A percentile compares a stretch with the other conserved stretches of the same genome.
These are phyloP conservation scores for Saccharomyces cerevisiae DNA, from an alignment of 805 yeast species.

Conservation along the genomic window DNA sequence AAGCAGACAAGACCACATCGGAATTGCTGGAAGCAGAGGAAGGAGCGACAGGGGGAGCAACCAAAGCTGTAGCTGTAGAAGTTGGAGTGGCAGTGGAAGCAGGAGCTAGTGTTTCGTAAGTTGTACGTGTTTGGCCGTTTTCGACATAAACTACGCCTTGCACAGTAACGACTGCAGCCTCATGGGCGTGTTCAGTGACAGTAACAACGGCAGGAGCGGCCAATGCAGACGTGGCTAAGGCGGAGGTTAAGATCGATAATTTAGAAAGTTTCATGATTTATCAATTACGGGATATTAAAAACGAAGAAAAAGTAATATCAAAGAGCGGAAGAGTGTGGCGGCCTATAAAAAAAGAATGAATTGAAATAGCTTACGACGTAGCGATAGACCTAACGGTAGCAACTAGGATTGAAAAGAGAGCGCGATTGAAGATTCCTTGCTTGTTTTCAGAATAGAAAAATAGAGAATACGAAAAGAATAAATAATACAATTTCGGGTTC, in stretches of 20 bases:
- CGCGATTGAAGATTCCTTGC: background rate
- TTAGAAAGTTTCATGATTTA: conserved; percentile 10
- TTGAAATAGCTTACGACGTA: background rate
- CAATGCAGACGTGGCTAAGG: conserved; percentile 2
- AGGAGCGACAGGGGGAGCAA: conserved; percentile 37
- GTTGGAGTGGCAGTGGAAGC: conserved; percentile 6
- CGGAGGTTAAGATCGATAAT: conserved; percentile 10
- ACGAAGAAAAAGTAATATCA: background rate
- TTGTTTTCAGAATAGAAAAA: background rate
- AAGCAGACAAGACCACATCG: conserved; percentile 56
- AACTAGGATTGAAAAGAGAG: background rate
- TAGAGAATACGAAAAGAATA: background rate
- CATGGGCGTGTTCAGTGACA: conserved; percentile 18
- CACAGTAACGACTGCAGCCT: conserved; percentile 18
- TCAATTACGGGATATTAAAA: background rate
- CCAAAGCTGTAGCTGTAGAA: conserved; percentile 1
- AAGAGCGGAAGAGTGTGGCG: background rate
- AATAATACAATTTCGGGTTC: background rate
- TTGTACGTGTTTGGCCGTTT: conserved; percentile 21
- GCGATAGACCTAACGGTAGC: background rate
- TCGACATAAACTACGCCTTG: conserved; percentile 25
- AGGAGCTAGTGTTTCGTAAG: conserved; percentile 12
- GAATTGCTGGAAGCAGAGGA: conserved; percentile 48
- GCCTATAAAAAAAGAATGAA: background rate
- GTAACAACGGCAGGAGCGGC: conserved; percentile 16